These are phyloP conservation scores for Thelephora terrestris DNA, from an alignment of 1,284 basidiomycete species.

Conservation along the genomic window DNA sequence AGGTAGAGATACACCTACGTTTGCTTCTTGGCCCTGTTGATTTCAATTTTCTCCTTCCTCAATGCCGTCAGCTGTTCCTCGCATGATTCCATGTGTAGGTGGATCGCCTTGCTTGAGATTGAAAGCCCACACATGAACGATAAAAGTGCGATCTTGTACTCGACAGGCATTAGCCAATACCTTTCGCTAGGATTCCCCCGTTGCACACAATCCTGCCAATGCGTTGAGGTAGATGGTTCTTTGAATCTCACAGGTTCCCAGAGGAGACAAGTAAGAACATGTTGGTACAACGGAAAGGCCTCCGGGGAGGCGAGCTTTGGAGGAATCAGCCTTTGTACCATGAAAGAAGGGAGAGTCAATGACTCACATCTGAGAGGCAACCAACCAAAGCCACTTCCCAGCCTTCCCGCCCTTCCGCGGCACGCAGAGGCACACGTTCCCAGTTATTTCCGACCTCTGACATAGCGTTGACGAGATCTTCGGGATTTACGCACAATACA, in stretches of 20 bases:
- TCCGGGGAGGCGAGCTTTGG: constrained; percentile 64
- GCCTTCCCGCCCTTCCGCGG: constrained; percentile 55
- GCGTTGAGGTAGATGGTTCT: constrained; percentile 27
- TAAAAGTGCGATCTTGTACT: constrained; percentile 79
- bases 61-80: constrained; percentile 86
- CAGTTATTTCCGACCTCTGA: constrained; percentile 71
- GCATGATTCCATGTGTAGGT: constrained; percentile 83
- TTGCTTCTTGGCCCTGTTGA: constrained; percentile 81
- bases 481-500: constrained; percentile 44
- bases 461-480: constrained; percentile 51
- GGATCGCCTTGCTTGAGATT: constrained; percentile 81
- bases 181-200: constrained; percentile 50
- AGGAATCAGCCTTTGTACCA: constrained; percentile 4
- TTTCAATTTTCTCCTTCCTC: constrained; percentile 92
- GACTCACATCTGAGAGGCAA: constrained; percentile 78
- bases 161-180: constrained; percentile 65
- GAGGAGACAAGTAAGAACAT: constrained; percentile 66
- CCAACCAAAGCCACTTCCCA: constrained; percentile 86
- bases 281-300: constrained; percentile 65
- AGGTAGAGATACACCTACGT: constrained; percentile 44
- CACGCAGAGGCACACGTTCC: constrained; percentile 64
- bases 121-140: constrained; percentile 85
- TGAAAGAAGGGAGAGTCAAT: constrained; percentile 7
- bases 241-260: constrained; percentile 45
- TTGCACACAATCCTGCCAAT: constrained; percentile 18